Evolutionary conservation across 495 filamentous ascomycete species (phyloP).

Genomic region (Choiromyces venosus): DNA sequence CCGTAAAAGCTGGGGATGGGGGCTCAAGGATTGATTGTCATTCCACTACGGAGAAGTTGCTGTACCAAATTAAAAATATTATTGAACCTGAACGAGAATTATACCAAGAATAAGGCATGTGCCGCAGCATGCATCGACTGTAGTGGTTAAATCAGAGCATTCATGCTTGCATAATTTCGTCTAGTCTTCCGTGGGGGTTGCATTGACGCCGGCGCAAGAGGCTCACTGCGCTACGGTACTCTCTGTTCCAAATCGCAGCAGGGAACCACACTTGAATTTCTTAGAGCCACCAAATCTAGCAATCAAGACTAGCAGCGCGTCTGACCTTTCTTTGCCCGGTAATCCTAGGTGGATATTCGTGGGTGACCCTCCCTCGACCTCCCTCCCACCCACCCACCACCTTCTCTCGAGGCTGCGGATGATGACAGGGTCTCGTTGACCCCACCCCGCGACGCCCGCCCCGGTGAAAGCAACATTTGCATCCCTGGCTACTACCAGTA

Average conservation of each 20-base stretch:
- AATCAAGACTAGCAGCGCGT: slow-evolving; percentile 19
- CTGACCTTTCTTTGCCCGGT: slow-evolving; percentile 24
- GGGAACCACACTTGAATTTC: neutral
- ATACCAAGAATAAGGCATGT: slow-evolving; percentile 19
- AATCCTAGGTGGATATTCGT: neutral
- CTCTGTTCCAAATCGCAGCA: slow-evolving; percentile 12
- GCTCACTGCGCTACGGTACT: slow-evolving; percentile 24
- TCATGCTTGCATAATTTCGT: slow-evolving; percentile 33
- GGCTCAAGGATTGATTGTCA: neutral
- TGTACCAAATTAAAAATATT: slow-evolving; percentile 24
- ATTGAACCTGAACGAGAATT: slow-evolving; percentile 22
- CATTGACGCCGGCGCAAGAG: slow-evolving; percentile 35
- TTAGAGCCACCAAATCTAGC: neutral
- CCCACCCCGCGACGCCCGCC: slow-evolving; percentile 17
- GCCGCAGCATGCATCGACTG: slow-evolving; percentile 18
- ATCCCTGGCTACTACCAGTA: slow-evolving; percentile 19
- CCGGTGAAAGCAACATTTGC: slow-evolving; percentile 19
- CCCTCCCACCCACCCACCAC: neutral
- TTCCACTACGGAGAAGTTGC: neutral
- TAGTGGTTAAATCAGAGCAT: slow-evolving; percentile 28
- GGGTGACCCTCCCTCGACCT: neutral
- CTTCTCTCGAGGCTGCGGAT: slow-evolving; percentile 16
- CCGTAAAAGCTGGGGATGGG: slow-evolving; percentile 12
- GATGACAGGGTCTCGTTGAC: slow-evolving; percentile 29
- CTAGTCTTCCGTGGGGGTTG: slow-evolving; percentile 23